Evolutionary conservation across 331 rosid genomes (phyloP), one percentile per base, ranked within the genome.

Genomic region (Dryas integrifolia): DNA sequence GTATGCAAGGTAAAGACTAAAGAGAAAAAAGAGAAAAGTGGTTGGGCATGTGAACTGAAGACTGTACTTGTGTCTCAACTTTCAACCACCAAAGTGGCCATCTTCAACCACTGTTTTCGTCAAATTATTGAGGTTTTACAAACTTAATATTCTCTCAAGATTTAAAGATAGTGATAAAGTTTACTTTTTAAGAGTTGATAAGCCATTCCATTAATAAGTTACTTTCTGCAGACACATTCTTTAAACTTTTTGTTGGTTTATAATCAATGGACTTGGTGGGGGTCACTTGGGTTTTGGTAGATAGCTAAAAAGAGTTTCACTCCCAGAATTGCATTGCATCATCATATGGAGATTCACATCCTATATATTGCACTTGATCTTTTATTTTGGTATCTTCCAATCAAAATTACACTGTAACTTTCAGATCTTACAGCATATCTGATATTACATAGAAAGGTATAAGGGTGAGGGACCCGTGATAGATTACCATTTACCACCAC

Each of bases 111-210:
- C 71, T 40, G 24, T 61, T 5, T 2, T 39, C 6, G 77, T 77
- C 80, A 69, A 82, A 70, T 77, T 60, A 53, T 76, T 76, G 16
- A 41, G 51, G 35, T 56, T 62, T 74, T 35, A 9, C 30, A 70
- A 58, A 70, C 6, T 65, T 18, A 48, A 66, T 61, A 59, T 58
- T 85, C 69, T 49, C 60, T 74, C 44, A 59, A 48, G 67, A 62
- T 77, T 69, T 75, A 81, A 85, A 82, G 87, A 57, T 35, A 48
- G 52, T 26, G 62, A 12, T 51, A 76, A 78, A 78, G 76, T 76
- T 46, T 21, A 63, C 83, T 80, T 84, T 85, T 4, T 9, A 52
- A 74, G 53, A 13, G 48, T 79, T 81, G 86, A 81, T 72, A 67
- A 77, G 83, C 75, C 76, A 73, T 67, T 40, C 16, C 72, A 80